Evolutionary conservation across 352 stramenopile genomes (phyloP), one percentile per base, ranked within the genome.

Genomic region (Globisporangium yorkense): DNA sequence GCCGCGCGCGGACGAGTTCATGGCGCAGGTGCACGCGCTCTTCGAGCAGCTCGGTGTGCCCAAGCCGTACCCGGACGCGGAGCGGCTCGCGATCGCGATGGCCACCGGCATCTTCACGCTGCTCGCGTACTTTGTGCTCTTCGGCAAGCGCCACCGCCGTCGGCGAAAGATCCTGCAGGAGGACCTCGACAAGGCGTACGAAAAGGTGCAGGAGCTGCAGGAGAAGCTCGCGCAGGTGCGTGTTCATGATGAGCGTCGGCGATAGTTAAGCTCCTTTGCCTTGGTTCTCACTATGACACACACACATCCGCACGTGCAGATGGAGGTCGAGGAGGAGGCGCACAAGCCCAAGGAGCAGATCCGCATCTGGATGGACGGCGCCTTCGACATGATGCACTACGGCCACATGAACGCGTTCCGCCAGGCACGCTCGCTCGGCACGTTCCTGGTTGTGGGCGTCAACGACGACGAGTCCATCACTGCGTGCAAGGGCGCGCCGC

Each of bases 341-440:
- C 57, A 66, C 12, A 70, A 79, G 58, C 71, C 85, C 21, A 90
- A 89, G 66, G 77, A 96, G 55, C 78, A 98, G 71, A 92, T 98
- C 68, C 89, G 94, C 55, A 98, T 99, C 62, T 99, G 97, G 84
- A 98, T 99, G 90, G 97, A 99, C 63, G 97, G 97, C 52, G 96
- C 95, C 31, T 99, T 99, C 72, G 97, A 99, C 72, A 96, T 99
- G 80, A 98, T 99, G 92, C 97, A 99, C 74, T 99, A 98, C 72
- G 97, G 97, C 27, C 97, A 99, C 77, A 99, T 99, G 96, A 99
- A 99, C 75, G 97, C 96, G 10, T 99, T 99, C 80, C 94, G 96
- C 33, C 91, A 99, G 59, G 97, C 90, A 40, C 74, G 89, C 49
- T 88, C 96, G 9, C 79, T 99, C 5, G 97, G 97, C 27, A 99